phyloP scores from a whole-genome alignment of 2,329 filamentous ascomycete genomes.

The Intubia oerlemansii region DNA sequence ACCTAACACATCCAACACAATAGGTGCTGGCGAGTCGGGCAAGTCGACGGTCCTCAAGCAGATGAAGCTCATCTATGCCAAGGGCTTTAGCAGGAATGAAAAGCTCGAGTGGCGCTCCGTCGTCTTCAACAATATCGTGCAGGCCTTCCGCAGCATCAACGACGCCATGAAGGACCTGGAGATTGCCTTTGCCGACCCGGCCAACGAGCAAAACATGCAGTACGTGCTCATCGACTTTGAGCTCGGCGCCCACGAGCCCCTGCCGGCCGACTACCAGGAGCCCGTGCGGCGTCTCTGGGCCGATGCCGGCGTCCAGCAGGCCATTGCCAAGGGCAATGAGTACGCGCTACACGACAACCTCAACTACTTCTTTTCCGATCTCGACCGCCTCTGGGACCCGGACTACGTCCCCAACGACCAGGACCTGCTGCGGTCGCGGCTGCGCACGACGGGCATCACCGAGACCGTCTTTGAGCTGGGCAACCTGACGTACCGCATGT shows the following conservation, averaged over 20 bases:
- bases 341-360: slow-evolving; percentile 93
- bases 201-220: slow-evolving; percentile 66
- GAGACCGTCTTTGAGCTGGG: slow-evolving; percentile 93
- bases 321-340: slow-evolving; percentile 88
- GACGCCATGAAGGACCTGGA: slow-evolving; percentile 78
- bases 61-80: slow-evolving; percentile 93
- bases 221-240: slow-evolving; percentile 63
- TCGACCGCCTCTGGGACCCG: slow-evolving; percentile 53
- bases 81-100: slow-evolving; percentile 77
- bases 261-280: slow-evolving; percentile 56
- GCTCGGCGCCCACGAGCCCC: slow-evolving; percentile 58
- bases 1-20: slow-evolving; percentile 20
- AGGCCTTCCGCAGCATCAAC: slow-evolving; percentile 76
- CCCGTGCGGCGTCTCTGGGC: slow-evolving; percentile 73
- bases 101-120: slow-evolving; percentile 87
- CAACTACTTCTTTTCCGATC: slow-evolving; percentile 58
- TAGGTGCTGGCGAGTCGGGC: slow-evolving; percentile 69
- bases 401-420: slow-evolving; percentile 83
- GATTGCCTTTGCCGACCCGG: slow-evolving; percentile 56
- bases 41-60: slow-evolving; percentile 97
- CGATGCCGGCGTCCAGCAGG: slow-evolving; percentile 63
- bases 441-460: slow-evolving; percentile 88
- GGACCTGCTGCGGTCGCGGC: slow-evolving; percentile 73
- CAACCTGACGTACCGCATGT: slow-evolving; percentile 90
- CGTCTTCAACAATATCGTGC: slow-evolving; percentile 85